Evolutionary conservation across 371 early-diverging fungal species (phyloP).

Genomic region (Chytridiales sp.): DNA sequence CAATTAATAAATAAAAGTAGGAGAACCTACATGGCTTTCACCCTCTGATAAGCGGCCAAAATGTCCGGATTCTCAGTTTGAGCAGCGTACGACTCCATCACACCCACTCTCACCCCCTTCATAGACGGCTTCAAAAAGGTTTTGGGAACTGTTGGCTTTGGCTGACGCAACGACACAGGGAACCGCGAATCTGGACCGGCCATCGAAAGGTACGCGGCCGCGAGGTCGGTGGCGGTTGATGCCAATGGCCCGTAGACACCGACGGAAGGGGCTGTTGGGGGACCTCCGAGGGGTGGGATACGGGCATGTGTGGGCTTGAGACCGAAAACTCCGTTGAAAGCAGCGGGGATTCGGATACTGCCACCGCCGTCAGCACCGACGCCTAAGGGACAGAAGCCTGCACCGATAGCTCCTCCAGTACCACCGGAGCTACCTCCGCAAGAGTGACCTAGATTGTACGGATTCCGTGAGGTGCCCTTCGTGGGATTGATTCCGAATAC

Average conservation of each 20-base stretch:
- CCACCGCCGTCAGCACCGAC: slow-evolving; percentile 80
- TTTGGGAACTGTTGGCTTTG: slow-evolving; percentile 38
- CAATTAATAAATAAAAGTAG: neutral
- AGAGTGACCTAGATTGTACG: slow-evolving; percentile 53
- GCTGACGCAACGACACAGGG: slow-evolving; percentile 1
- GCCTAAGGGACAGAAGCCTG: slow-evolving; percentile 65
- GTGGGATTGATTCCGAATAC: slow-evolving; percentile 67
- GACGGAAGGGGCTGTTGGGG: slow-evolving; percentile 53
- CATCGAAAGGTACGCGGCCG: slow-evolving; percentile 60
- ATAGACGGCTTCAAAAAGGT: slow-evolving; percentile 18
- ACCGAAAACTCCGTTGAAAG: slow-evolving; percentile 71
- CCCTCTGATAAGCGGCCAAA: slow-evolving; percentile 25
- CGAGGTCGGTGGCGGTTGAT: slow-evolving; percentile 63
- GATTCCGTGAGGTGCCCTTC: slow-evolving; percentile 66
- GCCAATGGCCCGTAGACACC: slow-evolving; percentile 65
- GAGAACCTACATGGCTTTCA: neutral
- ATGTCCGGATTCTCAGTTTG: slow-evolving; percentile 42
- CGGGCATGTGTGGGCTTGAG: slow-evolving; percentile 71
- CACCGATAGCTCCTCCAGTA: slow-evolving; percentile 58
- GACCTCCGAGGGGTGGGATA: slow-evolving; percentile 40
- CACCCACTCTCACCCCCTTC: slow-evolving; percentile 55
- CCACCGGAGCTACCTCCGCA: slow-evolving; percentile 78
- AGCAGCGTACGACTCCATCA: slow-evolving; percentile 31
- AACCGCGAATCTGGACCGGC: slow-evolving; percentile 62
- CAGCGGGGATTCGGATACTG: slow-evolving; percentile 63